Conservation (phyloP, 495 filamentous ascomycete genomes). For the Penicillium diatomitis region DNA sequence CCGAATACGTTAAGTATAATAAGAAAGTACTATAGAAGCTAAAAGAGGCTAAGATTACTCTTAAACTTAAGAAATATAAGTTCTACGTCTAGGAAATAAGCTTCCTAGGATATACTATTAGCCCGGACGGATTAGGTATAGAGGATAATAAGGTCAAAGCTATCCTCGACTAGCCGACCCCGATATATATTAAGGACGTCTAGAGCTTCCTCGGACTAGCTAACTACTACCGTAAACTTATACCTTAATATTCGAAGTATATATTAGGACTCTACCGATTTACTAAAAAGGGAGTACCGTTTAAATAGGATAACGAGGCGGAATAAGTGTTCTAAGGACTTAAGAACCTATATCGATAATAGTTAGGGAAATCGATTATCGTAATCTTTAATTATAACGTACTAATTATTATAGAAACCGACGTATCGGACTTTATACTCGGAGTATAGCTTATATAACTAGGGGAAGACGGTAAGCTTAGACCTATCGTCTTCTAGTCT, state of each 20-base stretch:
- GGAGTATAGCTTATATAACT: neutral
- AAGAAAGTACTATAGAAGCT: neutral
- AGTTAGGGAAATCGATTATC: neutral
- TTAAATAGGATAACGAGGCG: neutral
- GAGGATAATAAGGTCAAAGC: neutral
- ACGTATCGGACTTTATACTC: neutral
- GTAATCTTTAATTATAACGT: neutral
- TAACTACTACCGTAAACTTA: neutral
- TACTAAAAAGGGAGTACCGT: neutral
- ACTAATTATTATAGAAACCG: neutral
- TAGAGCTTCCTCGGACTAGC: neutral
- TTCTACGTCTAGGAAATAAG: neutral
- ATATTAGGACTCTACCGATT: neutral
- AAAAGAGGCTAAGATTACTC: neutral
- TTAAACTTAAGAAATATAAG: neutral
- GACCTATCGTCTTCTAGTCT: neutral
- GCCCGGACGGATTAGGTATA: neutral
- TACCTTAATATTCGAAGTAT: neutral
- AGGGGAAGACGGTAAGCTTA: neutral
- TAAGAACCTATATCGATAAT: neutral
- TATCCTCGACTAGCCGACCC: neutral
- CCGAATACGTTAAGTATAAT: neutral
- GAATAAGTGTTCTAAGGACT: neutral
- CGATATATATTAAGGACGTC: neutral
- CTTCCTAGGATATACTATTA: constrained; percentile 1